Conservation (phyloP, 2,329 filamentous ascomycete genomes). For the Talaromyces pinophilus region DNA sequence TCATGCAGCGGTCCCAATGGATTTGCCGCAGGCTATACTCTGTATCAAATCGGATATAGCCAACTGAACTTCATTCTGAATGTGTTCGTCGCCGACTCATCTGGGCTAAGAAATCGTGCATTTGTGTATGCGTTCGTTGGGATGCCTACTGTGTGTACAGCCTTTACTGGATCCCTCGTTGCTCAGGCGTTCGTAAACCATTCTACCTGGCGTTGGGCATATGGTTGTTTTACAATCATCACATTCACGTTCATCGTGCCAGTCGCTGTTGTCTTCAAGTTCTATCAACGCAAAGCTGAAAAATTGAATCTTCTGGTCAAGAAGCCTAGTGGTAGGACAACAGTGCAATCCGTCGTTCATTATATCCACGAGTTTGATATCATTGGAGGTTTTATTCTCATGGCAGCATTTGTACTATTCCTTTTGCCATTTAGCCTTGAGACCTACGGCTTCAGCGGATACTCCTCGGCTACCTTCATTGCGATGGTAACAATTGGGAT, state of each 20-base stretch:
- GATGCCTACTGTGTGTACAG: constrained; percentile 29
- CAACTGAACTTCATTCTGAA: constrained; percentile 55
- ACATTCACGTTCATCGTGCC: constrained; percentile 58
- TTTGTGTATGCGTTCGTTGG: constrained; percentile 61
- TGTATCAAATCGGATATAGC: constrained; percentile 63
- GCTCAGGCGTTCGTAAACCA: constrained; percentile 52
- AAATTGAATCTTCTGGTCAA: constrained; percentile 54
- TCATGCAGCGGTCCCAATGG: constrained; percentile 60
- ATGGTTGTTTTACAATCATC: constrained; percentile 62
- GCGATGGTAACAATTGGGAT: constrained; percentile 57
- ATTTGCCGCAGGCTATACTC: constrained; percentile 64
- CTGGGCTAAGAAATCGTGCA: constrained; percentile 61
- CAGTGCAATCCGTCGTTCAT: constrained; percentile 50
- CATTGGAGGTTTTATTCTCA: constrained; percentile 60
- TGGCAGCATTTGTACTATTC: constrained; percentile 62
- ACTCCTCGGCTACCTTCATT: constrained; percentile 52
- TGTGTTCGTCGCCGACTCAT: constrained; percentile 65
- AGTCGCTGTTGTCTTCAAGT: constrained; percentile 56
- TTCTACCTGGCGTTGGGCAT: constrained; percentile 63
- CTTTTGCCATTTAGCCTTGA: constrained; percentile 66
- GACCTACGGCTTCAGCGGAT: constrained; percentile 40
- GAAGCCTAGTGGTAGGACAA: constrained; percentile 48
- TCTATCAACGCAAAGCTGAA: constrained; percentile 60
- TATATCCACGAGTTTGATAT: constrained; percentile 66
- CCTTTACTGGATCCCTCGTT: constrained; percentile 35